A percentile compares a stretch with the other conserved stretches of the same genome.
These are phyloP conservation scores for Leucocoprinus leucothites DNA, from an alignment of 768 basidiomycete species.

Conservation along the genomic window DNA sequence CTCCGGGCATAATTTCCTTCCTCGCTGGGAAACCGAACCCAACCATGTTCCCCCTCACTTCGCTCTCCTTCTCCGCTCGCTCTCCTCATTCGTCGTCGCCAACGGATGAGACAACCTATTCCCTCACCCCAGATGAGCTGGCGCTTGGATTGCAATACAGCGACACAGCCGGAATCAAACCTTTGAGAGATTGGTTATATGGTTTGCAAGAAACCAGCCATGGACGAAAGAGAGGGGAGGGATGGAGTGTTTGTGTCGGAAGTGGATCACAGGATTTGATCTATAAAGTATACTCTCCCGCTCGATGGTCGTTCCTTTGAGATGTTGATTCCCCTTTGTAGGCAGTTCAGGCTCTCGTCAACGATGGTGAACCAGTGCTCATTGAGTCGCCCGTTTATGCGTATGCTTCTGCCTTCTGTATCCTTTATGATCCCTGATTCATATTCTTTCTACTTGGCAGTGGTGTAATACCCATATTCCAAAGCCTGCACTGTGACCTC, in stretches of 20 bases:
- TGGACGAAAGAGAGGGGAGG: conserved; percentile 53
- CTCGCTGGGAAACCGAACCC: conserved; percentile 92
- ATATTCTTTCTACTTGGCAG: conserved; percentile 29
- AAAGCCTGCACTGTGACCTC: conserved; percentile 51
- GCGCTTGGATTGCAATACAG: conserved; percentile 73
- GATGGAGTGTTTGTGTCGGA: conserved; percentile 79
- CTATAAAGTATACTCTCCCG: conserved; percentile 60
- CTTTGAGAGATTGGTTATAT: conserved; percentile 65
- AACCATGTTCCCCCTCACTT: conserved; percentile 87
- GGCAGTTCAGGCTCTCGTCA: conserved; percentile 69
- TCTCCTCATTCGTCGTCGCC: conserved; percentile 39
- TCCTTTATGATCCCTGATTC: not conserved
- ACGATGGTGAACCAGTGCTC: conserved; percentile 77
- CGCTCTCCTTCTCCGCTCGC: conserved; percentile 63
- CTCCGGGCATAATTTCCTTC: conserved; percentile 74
- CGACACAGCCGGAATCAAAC: conserved; percentile 63
- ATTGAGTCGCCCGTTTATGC: conserved; percentile 83
- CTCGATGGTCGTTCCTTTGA: not conserved
- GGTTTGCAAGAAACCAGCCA: conserved; percentile 73
- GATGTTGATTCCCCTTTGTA: conserved; percentile 23
- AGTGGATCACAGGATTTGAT: conserved; percentile 88
- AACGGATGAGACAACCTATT: conserved; percentile 43
- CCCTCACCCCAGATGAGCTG: conserved; percentile 58
- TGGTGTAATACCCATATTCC: conserved; percentile 65
- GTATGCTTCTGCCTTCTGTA: conserved; percentile 32